Evolutionary conservation across 1,139 yeast species (phyloP).

Genomic region (Kazachstania sp.): DNA sequence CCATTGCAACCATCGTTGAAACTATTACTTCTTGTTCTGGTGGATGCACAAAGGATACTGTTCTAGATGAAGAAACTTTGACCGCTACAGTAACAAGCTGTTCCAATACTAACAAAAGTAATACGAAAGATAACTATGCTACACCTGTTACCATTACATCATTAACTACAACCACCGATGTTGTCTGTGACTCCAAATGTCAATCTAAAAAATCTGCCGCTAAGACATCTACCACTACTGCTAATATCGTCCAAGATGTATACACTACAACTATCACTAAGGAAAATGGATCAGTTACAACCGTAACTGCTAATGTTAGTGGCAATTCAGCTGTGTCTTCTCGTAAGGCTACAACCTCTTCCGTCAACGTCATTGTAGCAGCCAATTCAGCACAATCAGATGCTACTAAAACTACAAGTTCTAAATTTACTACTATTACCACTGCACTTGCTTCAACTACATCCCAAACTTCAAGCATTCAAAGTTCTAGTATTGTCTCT

Average conservation of each 20-base stretch:
- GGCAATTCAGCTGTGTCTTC: too few species aligned
- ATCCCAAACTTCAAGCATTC: too few species aligned
- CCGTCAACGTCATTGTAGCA: too few species aligned
- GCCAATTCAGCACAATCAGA: too few species aligned
- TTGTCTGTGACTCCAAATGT: not conserved
- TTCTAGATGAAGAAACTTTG: not conserved
- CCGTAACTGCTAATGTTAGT: too few species aligned
- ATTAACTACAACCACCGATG: not conserved
- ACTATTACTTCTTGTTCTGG: not conserved
- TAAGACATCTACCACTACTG: not conserved
- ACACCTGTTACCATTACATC: not conserved
- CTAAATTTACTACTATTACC: too few species aligned
- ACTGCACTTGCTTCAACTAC: too few species aligned
- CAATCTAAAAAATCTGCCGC: not conserved
- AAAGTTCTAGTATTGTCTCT: too few species aligned
- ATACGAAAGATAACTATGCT: not conserved
- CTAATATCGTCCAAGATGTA: not conserved
- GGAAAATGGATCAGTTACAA: too few species aligned
- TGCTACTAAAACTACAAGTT: too few species aligned
- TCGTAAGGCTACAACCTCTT: too few species aligned
- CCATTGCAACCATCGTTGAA: not conserved
- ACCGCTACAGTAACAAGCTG: not conserved
- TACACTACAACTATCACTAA: not conserved
- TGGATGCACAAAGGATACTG: not conserved
- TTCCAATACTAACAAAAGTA: not conserved